Base-by-base conservation (phyloP, 2,329 filamentous ascomycete genomes). In the Venturia pyrina region DNA sequence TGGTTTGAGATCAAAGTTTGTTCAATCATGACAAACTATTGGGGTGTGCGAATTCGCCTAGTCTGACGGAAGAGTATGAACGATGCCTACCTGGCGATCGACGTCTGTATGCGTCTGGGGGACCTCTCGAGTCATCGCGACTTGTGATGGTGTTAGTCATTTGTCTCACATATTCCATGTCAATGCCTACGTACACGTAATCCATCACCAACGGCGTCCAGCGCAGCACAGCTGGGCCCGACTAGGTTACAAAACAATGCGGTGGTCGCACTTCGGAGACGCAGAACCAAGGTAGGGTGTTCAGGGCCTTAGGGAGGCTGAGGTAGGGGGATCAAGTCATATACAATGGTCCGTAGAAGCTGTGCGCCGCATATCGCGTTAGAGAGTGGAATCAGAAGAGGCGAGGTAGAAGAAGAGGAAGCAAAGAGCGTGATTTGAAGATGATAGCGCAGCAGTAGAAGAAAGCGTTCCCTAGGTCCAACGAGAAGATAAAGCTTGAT, bases 51-150 rank as follows among this genome's bases (percentile, higher is more conserved):
- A 32, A 43, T 8, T 28, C 21, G 40, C 21, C n/a, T 44, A 34
- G 34, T 46, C 41, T 37, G 24, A 64, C n/a, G 19, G 46, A 61
- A 64, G 68, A 61, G 40, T 43, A 28, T 62, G 60, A 28, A 17
- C 24, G 37, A 32, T 24, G 83, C 87, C 74, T 82, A 90, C 88
- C 87, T 75, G 88, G 88, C 70, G 88, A 90, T 74, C 88, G 83
- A 68, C 83, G 84, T 67, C 87, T 83, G 65, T 77, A 77, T 5
- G 73, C 73, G 67, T 78, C 76, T 32, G 43, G 64, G 17, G 69
- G 67, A 13, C 75, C 71, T 70, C 88, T 87, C 69, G 87, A 87
- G 53, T 78, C 81, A 71, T 89, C 86, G 62, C 79, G 78, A 67
- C 70, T 70, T 40, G 68, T 68, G 66, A 40, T 21, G 15, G n/a